Base-by-base conservation (phyloP, 371 early-diverging fungal species). In the Furculomyces boomerangus region DNA sequence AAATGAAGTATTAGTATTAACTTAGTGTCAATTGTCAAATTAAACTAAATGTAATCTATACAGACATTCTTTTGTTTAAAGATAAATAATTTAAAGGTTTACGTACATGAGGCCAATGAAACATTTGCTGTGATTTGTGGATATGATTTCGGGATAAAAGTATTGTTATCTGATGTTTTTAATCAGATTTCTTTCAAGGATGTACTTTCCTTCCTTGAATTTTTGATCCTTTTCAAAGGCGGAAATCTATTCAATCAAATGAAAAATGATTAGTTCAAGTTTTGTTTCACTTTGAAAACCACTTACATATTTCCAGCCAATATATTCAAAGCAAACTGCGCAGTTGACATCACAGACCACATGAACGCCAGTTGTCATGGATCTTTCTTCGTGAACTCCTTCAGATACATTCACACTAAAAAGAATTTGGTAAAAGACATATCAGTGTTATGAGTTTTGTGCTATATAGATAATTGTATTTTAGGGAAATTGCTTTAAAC, bases 361-460 rank as follows among this genome's bases (percentile, higher is more conserved):
- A 52, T 79, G 79, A 39, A 75, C 46, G 7, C 79, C 79, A 5
- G 79, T 79, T 3, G 75, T 76, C 78, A 79, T 77, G 39, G 44
- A 48, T 25, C 75, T 61, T 35, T 69, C 64, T 39, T 68, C 68
- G 3, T 68, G 66, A 18, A 55, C 51, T 50, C 78, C 76, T 27
- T 60, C 61, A 28, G 49, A 30, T 43, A 75, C 61, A 37, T 78
- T 78, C 30, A 74, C 61, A 25, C 52, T 51, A 51, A 49, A 49
- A 49, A 30, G 29, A 30, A 5, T 26, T 20, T 20, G 10, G 10
- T 63, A 3, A 43, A 5, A 43, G 22, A 20, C 20, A 43, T 5
- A 22, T n/a, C n/a, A 43, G 20, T 35, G 18, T 18, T 18, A 35
- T 35, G 7, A 35, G 18, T 10, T 10, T 35, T 35, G 35, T 7